A percentile compares a stretch with the other conserved stretches of the same genome.
phyloP scores from a whole-genome alignment of 192 early-diverging fungal species.

The Ambispora gerdemannii region DNA sequence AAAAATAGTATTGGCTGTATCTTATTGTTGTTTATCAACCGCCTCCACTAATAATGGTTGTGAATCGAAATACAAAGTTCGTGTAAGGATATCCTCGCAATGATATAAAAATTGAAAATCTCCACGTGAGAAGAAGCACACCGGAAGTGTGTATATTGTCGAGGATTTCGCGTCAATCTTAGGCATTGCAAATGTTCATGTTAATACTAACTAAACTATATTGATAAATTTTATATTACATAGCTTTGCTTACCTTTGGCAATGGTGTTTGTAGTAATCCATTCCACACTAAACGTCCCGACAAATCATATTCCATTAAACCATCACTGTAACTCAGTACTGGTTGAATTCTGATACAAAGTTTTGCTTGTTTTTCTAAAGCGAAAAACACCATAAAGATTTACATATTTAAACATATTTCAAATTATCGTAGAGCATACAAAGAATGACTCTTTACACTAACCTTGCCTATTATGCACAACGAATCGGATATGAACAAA shows the following conservation, averaged over 20 bases:
- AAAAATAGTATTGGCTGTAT: neutral
- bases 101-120: constrained; percentile 57
- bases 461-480: constrained; percentile 52
- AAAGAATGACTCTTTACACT: constrained; percentile 30
- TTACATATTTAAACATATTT: neutral
- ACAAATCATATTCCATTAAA: constrained; percentile 53
- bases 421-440: neutral
- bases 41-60: constrained; percentile 48
- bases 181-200: neutral
- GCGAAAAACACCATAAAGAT: neutral
- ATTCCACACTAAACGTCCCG: constrained; percentile 48
- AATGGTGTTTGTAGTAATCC: constrained; percentile 51
- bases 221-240: neutral
- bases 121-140: constrained; percentile 55
- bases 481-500: constrained; percentile 46
- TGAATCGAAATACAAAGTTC: constrained; percentile 50
- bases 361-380: constrained; percentile 33
- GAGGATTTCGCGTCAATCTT: constrained; percentile 52
- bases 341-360: constrained; percentile 55
- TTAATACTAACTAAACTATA: neutral
- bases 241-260: constrained; percentile 40
- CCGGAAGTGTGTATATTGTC: constrained; percentile 45
- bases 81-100: constrained; percentile 51
- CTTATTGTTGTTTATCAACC: constrained; percentile 23
- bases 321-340: constrained; percentile 52